These are phyloP conservation scores for Rhodotorula babjevae DNA, from an alignment of 768 basidiomycete species.

Conservation along the genomic window DNA sequence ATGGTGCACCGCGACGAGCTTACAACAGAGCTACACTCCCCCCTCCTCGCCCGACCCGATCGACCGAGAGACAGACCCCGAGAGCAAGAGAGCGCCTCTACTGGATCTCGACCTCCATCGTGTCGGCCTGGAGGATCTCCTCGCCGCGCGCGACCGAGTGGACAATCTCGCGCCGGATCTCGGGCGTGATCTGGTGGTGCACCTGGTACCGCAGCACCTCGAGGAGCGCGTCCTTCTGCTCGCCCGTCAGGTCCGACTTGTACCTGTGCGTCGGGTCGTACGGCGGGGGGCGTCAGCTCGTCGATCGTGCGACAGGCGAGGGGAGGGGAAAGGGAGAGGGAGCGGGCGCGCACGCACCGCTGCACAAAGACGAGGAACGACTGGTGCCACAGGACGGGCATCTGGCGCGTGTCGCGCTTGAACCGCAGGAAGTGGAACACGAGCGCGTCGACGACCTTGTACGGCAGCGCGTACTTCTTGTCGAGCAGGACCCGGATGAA, in stretches of 20 bases:
- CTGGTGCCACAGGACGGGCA: slow-evolving; percentile 99
- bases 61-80: too few relatives aligned
- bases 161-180: slow-evolving; percentile 83
- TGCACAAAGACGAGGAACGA: slow-evolving; percentile 89
- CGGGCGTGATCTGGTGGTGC: slow-evolving; percentile 80
- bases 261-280: slow-evolving; percentile 67
- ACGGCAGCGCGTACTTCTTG: slow-evolving; percentile 96
- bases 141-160: slow-evolving; percentile 82
- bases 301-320: neutral
- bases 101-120: slow-evolving; percentile 52
- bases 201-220: slow-evolving; percentile 82
- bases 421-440: slow-evolving; percentile 98
- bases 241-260: slow-evolving; percentile 85
- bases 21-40: too few relatives aligned
- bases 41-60: too few relatives aligned
- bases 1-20: too few relatives aligned
- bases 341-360: slow-evolving; percentile 56
- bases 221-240: slow-evolving; percentile 94
- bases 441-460: slow-evolving; percentile 93
- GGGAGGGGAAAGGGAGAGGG: neutral
- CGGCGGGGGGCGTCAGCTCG: neutral
- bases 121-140: slow-evolving; percentile 60
- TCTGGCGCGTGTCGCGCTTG: slow-evolving; percentile 70
- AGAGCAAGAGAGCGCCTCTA: neutral
- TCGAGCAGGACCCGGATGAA: slow-evolving; percentile 95